Evolutionary conservation across 1,284 basidiomycete genomes (phyloP), one percentile per base, ranked within the genome.

Genomic region (Earliella scabrosa): DNA sequence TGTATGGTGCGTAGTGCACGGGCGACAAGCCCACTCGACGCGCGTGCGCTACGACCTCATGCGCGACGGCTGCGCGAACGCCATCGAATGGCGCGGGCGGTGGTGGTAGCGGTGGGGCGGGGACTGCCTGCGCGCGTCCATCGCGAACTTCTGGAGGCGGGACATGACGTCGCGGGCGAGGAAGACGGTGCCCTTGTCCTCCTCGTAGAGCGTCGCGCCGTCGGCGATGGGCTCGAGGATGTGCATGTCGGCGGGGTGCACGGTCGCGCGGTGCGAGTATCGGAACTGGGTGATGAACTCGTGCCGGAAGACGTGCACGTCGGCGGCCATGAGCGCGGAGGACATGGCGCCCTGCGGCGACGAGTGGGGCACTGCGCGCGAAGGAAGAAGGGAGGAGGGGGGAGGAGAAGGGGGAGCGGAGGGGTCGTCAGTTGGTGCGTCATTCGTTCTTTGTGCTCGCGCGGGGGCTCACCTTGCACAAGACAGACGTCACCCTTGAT

Each of bases 101-200:
- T 50, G 49, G 34, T 40, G 36, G 20, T 36, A 21, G 4, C 34
- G 32, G n/a, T 45, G 50, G 23, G 50, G 20, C 20, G 45, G 21
- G 36, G 39, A 4, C 26, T 10, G 20, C 48, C 52, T 21, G 45
- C 61, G 61, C 24, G 61, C 57, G 39, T 51, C 60, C 45, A 59
- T 49, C 45, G 63, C 32, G 50, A 68, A 60, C 59, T 55, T 75
- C 59, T 80, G 76, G 54, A 87, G 64, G 35, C 77, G 78, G 24
- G 76, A 75, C 75, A 86, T 79, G 35, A 84, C 74, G 54, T 83
- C 78, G 58, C 77, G 80, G 10, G 85, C 81, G 43, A 88, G 74
- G 67, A 85, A 87, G 26, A 87, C 85, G 10, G 79, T 84, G 56
- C 78, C 86, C 54, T 75, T 82, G 34, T 87, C 85, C 62, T 82